These are phyloP conservation scores for Cinnamomum chago DNA, from an alignment of 164 flowering plant species.

Conservation along the genomic window DNA sequence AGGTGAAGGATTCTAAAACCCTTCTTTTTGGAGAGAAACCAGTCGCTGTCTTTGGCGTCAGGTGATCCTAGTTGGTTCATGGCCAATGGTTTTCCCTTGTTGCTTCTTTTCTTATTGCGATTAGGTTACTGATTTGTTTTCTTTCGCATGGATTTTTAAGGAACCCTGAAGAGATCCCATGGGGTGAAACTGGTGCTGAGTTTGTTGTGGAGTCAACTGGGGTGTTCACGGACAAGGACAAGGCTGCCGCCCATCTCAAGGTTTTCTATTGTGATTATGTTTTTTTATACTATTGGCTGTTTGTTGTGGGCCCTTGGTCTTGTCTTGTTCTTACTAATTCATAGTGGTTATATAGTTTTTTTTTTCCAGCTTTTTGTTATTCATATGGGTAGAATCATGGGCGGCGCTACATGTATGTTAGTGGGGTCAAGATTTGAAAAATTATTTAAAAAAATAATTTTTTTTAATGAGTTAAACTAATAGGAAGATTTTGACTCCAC, in stretches of 20 bases:
- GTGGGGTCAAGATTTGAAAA: too few species aligned
- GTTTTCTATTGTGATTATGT: constrained; percentile 11
- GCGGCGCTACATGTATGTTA: too few species aligned
- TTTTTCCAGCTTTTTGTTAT: too few species aligned
- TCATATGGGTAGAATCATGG: too few species aligned
- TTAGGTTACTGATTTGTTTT: not conserved
- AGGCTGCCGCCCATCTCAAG: constrained; percentile 64
- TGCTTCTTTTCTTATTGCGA: not conserved
- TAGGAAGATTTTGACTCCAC: too few species aligned
- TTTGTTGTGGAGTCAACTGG: constrained; percentile 55
- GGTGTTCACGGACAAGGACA: constrained; percentile 59
- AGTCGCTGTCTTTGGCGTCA: constrained; percentile 66
- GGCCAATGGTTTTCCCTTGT: not conserved
- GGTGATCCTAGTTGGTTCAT: constrained; percentile 26
- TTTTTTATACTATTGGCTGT: not conserved
- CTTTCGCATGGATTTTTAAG: constrained; percentile 12
- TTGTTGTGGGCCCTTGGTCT: too few species aligned
- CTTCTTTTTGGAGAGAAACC: constrained; percentile 82
- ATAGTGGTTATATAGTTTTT: too few species aligned
- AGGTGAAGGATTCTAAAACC: constrained; percentile 70
- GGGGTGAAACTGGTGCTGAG: constrained; percentile 57
- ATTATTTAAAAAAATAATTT: too few species aligned
- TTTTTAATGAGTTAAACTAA: too few species aligned
- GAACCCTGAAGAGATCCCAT: constrained; percentile 59
- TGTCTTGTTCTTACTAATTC: too few species aligned